Percentiles rank a stretch among this genome's conserved stretches.
These are phyloP conservation scores for Carnegiea gigantea DNA, from an alignment of 179 eudicot genomes.

Conservation along the genomic window DNA sequence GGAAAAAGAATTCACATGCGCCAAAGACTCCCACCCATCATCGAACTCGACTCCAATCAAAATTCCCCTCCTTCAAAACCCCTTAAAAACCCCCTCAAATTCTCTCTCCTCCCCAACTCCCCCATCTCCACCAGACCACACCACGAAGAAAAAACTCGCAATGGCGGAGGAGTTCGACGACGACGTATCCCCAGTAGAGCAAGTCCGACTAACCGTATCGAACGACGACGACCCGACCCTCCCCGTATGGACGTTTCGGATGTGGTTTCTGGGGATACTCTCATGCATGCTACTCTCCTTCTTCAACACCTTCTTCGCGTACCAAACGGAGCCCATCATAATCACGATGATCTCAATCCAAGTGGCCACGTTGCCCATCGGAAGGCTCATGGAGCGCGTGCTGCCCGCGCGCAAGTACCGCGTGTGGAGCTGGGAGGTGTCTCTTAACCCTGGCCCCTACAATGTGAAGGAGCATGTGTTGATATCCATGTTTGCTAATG, in stretches of 20 bases:
- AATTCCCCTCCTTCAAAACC: neutral
- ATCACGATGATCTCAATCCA: constrained; percentile 59
- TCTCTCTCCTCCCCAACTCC: neutral
- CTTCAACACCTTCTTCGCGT: constrained; percentile 62
- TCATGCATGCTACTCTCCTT: constrained; percentile 63
- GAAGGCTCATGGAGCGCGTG: constrained; percentile 57
- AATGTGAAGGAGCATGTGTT: constrained; percentile 71
- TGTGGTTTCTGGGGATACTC: constrained; percentile 61
- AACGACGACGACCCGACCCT: constrained; percentile 55
- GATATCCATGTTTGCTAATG: constrained; percentile 70
- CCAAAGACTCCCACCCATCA: neutral
- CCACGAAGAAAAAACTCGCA: too few relatives aligned
- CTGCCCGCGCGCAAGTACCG: constrained; percentile 40
- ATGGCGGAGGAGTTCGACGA: constrained; percentile 14
- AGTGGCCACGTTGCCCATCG: constrained; percentile 66
- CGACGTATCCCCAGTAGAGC: constrained; percentile 51
- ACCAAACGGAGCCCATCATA: constrained; percentile 52
- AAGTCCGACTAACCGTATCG: constrained; percentile 63
- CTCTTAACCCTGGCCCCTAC: constrained; percentile 70
- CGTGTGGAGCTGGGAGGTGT: constrained; percentile 39
- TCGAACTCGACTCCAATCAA: neutral
- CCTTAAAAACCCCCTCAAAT: neutral
- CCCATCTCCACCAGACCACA: neutral
- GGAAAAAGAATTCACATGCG: neutral
- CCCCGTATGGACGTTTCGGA: constrained; percentile 79